phyloP scores from a whole-genome alignment of 2,329 filamentous ascomycete genomes.

The Paracamarosporium sp. region DNA sequence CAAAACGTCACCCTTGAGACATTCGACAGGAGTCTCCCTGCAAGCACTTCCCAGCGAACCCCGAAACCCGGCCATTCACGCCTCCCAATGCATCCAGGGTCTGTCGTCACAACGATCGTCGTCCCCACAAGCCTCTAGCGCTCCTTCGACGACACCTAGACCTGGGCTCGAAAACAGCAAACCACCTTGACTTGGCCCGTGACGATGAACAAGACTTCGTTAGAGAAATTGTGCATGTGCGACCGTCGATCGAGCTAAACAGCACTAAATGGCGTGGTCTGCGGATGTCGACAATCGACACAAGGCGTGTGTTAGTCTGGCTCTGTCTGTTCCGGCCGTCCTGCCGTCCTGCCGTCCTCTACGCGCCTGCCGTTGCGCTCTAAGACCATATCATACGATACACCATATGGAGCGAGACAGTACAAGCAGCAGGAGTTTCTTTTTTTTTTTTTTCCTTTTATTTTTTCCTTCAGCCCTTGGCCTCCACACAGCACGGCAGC shows the following conservation, averaged over 20 bases:
- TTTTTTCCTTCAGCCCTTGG: no score
- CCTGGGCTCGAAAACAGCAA: constrained; percentile 13
- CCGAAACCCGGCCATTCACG: constrained; percentile 21
- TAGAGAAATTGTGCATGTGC: not conserved
- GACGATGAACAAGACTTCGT: not conserved
- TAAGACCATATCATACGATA: not conserved
- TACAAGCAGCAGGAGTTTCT: not conserved
- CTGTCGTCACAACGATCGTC: constrained; percentile 10
- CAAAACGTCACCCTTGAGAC: constrained; percentile 20
- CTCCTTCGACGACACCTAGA: constrained; percentile 6
- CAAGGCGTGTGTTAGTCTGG: not conserved
- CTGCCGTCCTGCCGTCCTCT: not conserved
- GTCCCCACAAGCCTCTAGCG: constrained; percentile 14
- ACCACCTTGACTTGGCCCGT: constrained; percentile 2
- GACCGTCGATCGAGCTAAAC: constrained; percentile 6
- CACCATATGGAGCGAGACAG: not conserved
- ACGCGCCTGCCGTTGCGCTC: constrained; percentile 12
- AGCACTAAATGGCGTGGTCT: not conserved
- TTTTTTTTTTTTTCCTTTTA: no score
- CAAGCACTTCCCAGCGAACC: constrained; percentile 20
- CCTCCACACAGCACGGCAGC: constrained; percentile 1
- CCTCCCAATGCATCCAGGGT: not conserved
- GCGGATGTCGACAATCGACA: constrained; percentile 1
- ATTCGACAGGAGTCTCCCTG: constrained; percentile 14
- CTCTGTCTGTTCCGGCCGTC: not conserved